phyloP scores from a whole-genome alignment of 148 eudicot species.

The Mesembryanthemum crystallinum region DNA sequence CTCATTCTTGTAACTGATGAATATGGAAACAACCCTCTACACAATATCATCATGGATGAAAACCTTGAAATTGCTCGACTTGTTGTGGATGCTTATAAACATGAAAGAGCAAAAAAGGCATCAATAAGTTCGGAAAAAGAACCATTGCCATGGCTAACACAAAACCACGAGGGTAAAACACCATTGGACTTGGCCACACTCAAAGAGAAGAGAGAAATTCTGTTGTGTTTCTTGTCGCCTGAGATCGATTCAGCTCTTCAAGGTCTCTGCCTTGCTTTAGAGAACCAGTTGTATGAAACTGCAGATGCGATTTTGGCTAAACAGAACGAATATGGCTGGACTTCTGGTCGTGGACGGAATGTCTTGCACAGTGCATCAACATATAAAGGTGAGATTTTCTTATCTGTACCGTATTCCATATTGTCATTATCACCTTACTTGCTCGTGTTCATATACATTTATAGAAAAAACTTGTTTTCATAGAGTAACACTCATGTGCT shows the following conservation, averaged over 20 bases:
- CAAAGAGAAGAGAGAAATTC: neutral
- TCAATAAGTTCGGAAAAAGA: neutral
- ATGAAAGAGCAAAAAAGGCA: neutral
- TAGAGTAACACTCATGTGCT: too few species aligned
- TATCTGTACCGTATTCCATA: too few species aligned
- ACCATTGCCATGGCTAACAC: slow-evolving; percentile 4
- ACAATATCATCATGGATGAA: neutral
- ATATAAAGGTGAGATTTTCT: neutral
- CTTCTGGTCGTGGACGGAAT: neutral
- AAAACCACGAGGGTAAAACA: neutral
- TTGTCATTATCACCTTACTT: neutral
- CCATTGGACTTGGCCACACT: neutral
- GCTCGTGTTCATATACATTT: too few species aligned
- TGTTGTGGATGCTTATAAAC: neutral
- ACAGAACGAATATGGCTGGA: neutral
- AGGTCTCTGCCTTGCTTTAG: neutral
- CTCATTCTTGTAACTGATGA: neutral
- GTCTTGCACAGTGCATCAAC: neutral
- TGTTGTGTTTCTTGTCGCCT: neutral
- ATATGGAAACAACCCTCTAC: neutral
- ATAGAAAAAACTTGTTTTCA: too few species aligned
- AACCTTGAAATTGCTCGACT: neutral
- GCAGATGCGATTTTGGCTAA: neutral
- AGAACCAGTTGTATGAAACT: too few species aligned
- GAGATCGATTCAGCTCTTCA: neutral